Evolutionary conservation across 139 green algal genomes (phyloP), one percentile per base, ranked within the genome.

Genomic region (Chlamydomonas incerta): DNA sequence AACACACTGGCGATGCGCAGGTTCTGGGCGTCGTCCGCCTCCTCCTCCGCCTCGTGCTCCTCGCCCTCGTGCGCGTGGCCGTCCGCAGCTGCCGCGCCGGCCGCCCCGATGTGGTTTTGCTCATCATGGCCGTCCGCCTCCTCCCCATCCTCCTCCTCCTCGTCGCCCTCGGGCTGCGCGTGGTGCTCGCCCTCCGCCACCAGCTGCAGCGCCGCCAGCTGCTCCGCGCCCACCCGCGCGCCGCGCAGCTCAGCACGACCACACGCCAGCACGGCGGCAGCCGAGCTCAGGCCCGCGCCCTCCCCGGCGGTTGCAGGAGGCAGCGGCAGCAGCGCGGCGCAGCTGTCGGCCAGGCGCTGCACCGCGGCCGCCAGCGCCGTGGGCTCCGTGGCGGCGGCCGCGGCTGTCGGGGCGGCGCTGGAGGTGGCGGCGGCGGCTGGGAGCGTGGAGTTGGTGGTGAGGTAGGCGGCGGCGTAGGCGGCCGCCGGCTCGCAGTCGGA

Each of bases 1-100:
- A 82, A 82, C 31, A 82, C 58, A 58, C 55, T 26, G 14, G 31
- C 74, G 57, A 82, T 82, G 34, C 47, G 72, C 72, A 65, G 29
- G 1, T 50, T 3, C 47, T 37, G 72, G 3, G 28, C 29, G 17
- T 63, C 24, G 28, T 65, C 8, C 10, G 0, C 3, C 46, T 66
- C 20, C 18, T 24, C 18, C 55, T 24, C 55, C 18, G 13, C 60
- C 23, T 21, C 20, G 24, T 66, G 24, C 3, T 15, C 60, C 1
- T 8, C 24, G 60, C 5, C 60, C 2, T 3, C 60, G 28, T 66
- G 60, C 17, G 26, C 23, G 60, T 66, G 14, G 17, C 26, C 57
- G 26, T 65, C 57, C 14, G n/a, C n/a, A n/a, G n/a, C n/a, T n/a
- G n/a, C n/a, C n/a, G n/a, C n/a, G n/a, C n/a, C n/a, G n/a, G n/a